Percentiles rank a stretch among this genome's conserved stretches.
These are phyloP conservation scores for Pelargonium myrrhifolium DNA, from an alignment of 441 rosid genomes.

Conservation along the genomic window DNA sequence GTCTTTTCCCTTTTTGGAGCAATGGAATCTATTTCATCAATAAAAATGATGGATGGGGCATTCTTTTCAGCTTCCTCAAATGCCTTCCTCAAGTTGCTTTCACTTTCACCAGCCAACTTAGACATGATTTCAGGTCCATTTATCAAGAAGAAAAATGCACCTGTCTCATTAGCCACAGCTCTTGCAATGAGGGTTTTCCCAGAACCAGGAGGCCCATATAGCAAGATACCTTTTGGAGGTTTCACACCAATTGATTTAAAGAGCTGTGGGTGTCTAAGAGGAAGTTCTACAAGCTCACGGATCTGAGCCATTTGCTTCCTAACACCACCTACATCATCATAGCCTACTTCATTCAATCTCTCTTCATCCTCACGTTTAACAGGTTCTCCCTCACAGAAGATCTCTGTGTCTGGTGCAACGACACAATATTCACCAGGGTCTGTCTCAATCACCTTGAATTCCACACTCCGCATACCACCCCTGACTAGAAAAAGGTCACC, in stretches of 20 bases:
- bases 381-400: conserved; percentile 7
- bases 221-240: neutral
- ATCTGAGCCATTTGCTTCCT: conserved; percentile 8
- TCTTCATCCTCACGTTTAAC: conserved; percentile 6
- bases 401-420: conserved; percentile 4
- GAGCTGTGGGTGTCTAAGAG: neutral
- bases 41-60: neutral
- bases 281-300: neutral
- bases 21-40: neutral
- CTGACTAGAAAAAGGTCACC: neutral
- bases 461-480: conserved; percentile 1
- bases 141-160: conserved; percentile 1
- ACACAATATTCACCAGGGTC: conserved; percentile 1
- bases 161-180: conserved; percentile 4
- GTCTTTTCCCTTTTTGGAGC: conserved; percentile 4
- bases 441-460: neutral
- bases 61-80: conserved; percentile 6
- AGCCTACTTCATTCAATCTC: neutral
- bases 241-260: neutral
- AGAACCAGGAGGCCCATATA: conserved; percentile 4
- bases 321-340: conserved; percentile 6
- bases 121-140: too few relatives aligned
- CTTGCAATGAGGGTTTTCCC: conserved; percentile 2
- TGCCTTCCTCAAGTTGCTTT: conserved; percentile 3
- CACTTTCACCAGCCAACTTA: neutral